Evolutionary conservation across 2,329 filamentous ascomycete genomes (phyloP), one percentile per base, ranked within the genome.

Genomic region (Byssochlamys sp.): DNA sequence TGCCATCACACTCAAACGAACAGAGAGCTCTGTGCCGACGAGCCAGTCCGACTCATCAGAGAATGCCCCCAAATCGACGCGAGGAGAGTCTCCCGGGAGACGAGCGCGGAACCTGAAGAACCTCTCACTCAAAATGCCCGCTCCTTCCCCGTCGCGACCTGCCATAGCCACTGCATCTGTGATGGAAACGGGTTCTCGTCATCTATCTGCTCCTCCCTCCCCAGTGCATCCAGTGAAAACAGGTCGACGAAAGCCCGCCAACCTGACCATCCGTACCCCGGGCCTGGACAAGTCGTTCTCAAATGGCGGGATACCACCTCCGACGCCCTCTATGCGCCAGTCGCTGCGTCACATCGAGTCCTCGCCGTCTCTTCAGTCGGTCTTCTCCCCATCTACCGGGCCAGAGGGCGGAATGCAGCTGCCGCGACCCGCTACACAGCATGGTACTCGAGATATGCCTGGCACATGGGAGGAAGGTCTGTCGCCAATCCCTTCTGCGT

Each of bases 91-190:
- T 3, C 69, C 74, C 1, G 66, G 65, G n/a, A 61, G 72, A 57
- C 67, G 70, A 68, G 80, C 80, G 31, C 78, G 81, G 50, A 86
- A 86, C 64, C 74, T 86, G 59, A 86, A 86, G 66, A 85, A 84
- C 60, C 73, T 86, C 2, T 84, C 83, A 1, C 77, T 86, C 58
- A 82, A 84, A 62, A 84, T 84, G 56, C 77, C 81, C 7, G 65
- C 78, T 10, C 76, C 79, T 0, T 67, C 69, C 12, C 62, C 72
- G 19, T 68, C 70, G 4, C 69, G 78, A 25, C 79, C 81, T 4
- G 70, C 76, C 12, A 75, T 78, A 54, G 69, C 78, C 14, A 78
- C 80, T 56, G 71, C 79, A 14, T 76, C 80, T 7, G 67, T 81
- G 1, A 70, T 78, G 28, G 73, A 77, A 70, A 75, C 67, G 7